A percentile compares a stretch with the other conserved stretches of the same genome.
Evolutionary conservation across 2,329 filamentous ascomycete species (phyloP).

Genomic region (Sclerotinia subarctica): DNA sequence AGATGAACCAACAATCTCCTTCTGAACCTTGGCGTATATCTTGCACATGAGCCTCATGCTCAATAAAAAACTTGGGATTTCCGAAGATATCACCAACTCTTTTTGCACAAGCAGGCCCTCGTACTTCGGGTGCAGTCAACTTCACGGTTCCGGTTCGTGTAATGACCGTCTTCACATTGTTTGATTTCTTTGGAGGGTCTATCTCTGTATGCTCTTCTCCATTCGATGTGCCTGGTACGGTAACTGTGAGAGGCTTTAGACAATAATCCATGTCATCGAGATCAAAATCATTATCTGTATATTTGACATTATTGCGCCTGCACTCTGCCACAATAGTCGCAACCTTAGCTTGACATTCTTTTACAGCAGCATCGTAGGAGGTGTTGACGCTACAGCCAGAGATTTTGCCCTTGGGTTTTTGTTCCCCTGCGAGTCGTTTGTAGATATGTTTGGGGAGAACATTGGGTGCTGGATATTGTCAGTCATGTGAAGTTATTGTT

Average conservation of each 20-base stretch:
- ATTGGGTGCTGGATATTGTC: slow-evolving; percentile 1
- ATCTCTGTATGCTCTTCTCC: too few relatives aligned
- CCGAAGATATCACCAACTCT: slow-evolving; percentile 74
- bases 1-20: slow-evolving; percentile 85
- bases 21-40: slow-evolving; percentile 76
- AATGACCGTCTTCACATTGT: slow-evolving; percentile 9
- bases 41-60: slow-evolving; percentile 65
- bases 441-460: slow-evolving; percentile 17
- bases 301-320: slow-evolving; percentile 73
- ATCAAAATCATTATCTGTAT: slow-evolving; percentile 77
- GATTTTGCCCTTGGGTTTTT: neutral
- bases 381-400: slow-evolving; percentile 40
- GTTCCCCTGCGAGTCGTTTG: neutral
- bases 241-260: slow-evolving; percentile 20
- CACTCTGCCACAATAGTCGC: slow-evolving; percentile 60
- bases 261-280: slow-evolving; percentile 51
- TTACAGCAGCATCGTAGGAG: slow-evolving; percentile 68
- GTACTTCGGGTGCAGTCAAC: slow-evolving; percentile 22
- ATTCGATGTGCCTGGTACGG: neutral
- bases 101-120: slow-evolving; percentile 45
- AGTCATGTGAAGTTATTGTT: neutral
- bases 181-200: neutral
- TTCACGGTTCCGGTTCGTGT: slow-evolving; percentile 21
- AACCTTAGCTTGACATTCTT: slow-evolving; percentile 62
- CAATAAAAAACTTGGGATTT: slow-evolving; percentile 70